Conservation (phyloP, 1,139 yeast genomes). For the Diutina neorugosa region DNA sequence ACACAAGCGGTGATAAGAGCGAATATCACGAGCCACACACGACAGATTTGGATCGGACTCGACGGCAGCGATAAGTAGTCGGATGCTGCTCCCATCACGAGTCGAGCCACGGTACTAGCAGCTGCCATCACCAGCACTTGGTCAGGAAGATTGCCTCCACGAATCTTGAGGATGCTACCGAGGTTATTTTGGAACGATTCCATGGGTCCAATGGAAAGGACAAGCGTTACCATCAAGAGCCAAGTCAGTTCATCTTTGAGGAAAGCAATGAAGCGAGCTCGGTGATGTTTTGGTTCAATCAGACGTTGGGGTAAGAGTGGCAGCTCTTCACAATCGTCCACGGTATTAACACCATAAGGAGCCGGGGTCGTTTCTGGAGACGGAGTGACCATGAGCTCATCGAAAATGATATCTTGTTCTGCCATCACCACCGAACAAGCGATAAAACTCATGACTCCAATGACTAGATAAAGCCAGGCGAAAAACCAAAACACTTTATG, state of each 20-base stretch:
- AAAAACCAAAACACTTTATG: slow-evolving; percentile 45
- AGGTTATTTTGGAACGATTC: slow-evolving; percentile 82
- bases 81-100: slow-evolving; percentile 52
- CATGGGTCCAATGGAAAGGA: slow-evolving; percentile 70
- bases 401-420: slow-evolving; percentile 39
- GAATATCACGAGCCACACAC: slow-evolving; percentile 32
- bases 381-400: slow-evolving; percentile 12
- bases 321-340: slow-evolving; percentile 6
- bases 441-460: slow-evolving; percentile 49
- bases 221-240: slow-evolving; percentile 47
- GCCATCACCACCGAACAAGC: slow-evolving; percentile 55
- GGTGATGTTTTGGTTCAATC: slow-evolving; percentile 35
- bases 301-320: slow-evolving; percentile 10
- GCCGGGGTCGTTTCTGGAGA: slow-evolving; percentile 4
- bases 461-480: slow-evolving; percentile 40
- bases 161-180: slow-evolving; percentile 42
- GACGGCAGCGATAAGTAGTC: slow-evolving; percentile 34
- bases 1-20: slow-evolving; percentile 30
- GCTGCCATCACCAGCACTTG: slow-evolving; percentile 30
- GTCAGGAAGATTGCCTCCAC: slow-evolving; percentile 9
- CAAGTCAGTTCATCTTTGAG: slow-evolving; percentile 55
- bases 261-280: slow-evolving; percentile 36
- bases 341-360: slow-evolving; percentile 7
- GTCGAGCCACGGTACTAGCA: slow-evolving; percentile 33
- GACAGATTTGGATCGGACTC: slow-evolving; percentile 17